Conservation (phyloP, 805 yeast species). For the Kurtzmaniella cleridarum region DNA sequence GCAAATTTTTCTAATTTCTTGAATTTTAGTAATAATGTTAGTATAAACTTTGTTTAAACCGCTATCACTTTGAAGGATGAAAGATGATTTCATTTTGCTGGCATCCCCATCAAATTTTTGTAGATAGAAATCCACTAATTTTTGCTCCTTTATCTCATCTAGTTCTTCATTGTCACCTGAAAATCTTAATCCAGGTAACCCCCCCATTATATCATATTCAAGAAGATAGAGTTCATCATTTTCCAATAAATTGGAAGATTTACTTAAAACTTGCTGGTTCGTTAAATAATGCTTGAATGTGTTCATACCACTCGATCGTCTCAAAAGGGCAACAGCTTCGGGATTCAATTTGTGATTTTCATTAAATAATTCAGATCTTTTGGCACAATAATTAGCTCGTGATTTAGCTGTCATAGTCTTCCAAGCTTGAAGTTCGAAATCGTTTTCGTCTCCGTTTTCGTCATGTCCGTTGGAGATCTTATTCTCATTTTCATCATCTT, state of each 20-base stretch:
- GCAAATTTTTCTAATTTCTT: slow-evolving; percentile 81
- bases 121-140: slow-evolving; percentile 29
- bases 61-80: slow-evolving; percentile 32
- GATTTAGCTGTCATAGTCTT: slow-evolving; percentile 73
- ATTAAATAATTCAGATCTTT: slow-evolving; percentile 61
- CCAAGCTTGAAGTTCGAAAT: slow-evolving; percentile 80
- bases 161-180: slow-evolving; percentile 43
- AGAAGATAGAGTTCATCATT: slow-evolving; percentile 60
- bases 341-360: slow-evolving; percentile 52
- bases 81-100: slow-evolving; percentile 18
- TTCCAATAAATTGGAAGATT: slow-evolving; percentile 43
- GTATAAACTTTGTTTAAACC: slow-evolving; percentile 61
- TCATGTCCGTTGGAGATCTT: slow-evolving; percentile 21
- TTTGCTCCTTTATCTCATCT: slow-evolving; percentile 33
- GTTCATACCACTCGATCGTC: slow-evolving; percentile 66
- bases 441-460: slow-evolving; percentile 58
- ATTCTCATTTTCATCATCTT: slow-evolving; percentile 36
- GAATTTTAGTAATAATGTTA: slow-evolving; percentile 72
- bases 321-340: slow-evolving; percentile 63
- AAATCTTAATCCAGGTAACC: slow-evolving; percentile 62
- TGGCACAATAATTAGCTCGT: slow-evolving; percentile 67
- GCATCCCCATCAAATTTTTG: slow-evolving; percentile 22
- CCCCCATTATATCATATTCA: slow-evolving; percentile 82
- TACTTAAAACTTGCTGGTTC: slow-evolving; percentile 34
- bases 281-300: slow-evolving; percentile 45